These are phyloP conservation scores for Penicillium flavigenum DNA, from an alignment of 495 filamentous ascomycete genomes.

Conservation along the genomic window DNA sequence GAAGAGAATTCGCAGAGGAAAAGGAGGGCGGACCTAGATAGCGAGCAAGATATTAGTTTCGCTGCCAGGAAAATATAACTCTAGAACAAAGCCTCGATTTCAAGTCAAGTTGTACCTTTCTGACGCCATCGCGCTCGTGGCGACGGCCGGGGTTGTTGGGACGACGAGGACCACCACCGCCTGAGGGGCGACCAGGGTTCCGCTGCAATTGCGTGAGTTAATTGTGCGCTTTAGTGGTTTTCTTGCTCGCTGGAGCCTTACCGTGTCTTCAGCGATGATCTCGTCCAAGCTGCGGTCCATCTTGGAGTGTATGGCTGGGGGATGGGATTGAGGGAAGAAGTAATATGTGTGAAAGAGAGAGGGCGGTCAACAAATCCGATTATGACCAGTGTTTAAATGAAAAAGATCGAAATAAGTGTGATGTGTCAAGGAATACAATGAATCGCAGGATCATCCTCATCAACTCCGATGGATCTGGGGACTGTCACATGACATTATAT, in stretches of 20 bases:
- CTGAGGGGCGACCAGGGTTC: conserved; percentile 40
- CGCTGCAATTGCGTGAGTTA: conserved; percentile 29
- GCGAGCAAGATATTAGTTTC: background rate
- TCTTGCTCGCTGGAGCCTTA: conserved; percentile 40
- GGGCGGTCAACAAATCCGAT: background rate
- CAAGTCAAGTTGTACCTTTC: conserved; percentile 60
- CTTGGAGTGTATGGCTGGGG: conserved; percentile 16
- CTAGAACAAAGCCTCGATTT: background rate
- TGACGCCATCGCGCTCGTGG: conserved; percentile 63
- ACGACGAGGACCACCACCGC: conserved; percentile 43
- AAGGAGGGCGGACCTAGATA: conserved; percentile 44
- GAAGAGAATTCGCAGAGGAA: conserved; percentile 39
- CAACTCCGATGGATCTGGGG: conserved; percentile 9
- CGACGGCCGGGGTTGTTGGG: conserved; percentile 62
- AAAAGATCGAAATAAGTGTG: conserved; percentile 7
- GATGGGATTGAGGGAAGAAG: conserved; percentile 5
- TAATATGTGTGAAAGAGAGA: conserved; percentile 2
- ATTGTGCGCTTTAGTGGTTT: background rate
- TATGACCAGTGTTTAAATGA: background rate
- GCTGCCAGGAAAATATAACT: background rate
- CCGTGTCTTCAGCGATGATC: conserved; percentile 77
- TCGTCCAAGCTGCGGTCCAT: conserved; percentile 87
- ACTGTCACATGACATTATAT: conserved; percentile 2
- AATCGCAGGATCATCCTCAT: conserved; percentile 13
- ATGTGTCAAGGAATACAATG: conserved; percentile 5